phyloP scores from a whole-genome alignment of 1,139 yeast species.

The Suhomyces panamericanus region DNA sequence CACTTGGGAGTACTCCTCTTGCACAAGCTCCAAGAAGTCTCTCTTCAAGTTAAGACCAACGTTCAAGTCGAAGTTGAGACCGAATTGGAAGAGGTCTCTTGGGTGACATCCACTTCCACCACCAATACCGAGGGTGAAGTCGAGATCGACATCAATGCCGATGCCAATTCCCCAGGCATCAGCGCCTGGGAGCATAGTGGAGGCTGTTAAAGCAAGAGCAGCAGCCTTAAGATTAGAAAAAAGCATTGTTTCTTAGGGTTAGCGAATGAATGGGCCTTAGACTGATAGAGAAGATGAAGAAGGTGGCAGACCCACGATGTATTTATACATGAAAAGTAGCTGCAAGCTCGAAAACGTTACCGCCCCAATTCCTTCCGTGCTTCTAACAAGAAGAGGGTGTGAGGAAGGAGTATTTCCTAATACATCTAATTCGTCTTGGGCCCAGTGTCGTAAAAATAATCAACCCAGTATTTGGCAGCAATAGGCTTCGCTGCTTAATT shows the following conservation, averaged over 20 bases:
- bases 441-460: background rate
- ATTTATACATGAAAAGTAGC: slow-evolving; percentile 3
- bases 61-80: slow-evolving; percentile 17
- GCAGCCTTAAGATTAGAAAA: slow-evolving; percentile 18
- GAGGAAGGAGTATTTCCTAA: background rate
- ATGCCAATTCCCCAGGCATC: slow-evolving; percentile 11
- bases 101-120: slow-evolving; percentile 12
- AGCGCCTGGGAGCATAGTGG: slow-evolving; percentile 13
- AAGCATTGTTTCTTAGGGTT: slow-evolving; percentile 12
- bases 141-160: slow-evolving; percentile 13
- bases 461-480: background rate
- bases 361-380: background rate
- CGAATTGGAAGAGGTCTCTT: slow-evolving; percentile 15
- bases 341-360: background rate
- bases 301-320: background rate
- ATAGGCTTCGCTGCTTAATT: background rate
- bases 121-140: slow-evolving; percentile 14
- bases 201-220: slow-evolving; percentile 17
- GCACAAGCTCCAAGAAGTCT: slow-evolving; percentile 8
- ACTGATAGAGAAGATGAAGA: background rate
- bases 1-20: slow-evolving; percentile 6
- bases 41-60: slow-evolving; percentile 17
- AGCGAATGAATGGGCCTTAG: slow-evolving; percentile 11
- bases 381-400: background rate
- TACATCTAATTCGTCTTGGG: background rate